Conservation (phyloP, 2,329 filamentous ascomycete species). For the Fusarium albidum region DNA sequence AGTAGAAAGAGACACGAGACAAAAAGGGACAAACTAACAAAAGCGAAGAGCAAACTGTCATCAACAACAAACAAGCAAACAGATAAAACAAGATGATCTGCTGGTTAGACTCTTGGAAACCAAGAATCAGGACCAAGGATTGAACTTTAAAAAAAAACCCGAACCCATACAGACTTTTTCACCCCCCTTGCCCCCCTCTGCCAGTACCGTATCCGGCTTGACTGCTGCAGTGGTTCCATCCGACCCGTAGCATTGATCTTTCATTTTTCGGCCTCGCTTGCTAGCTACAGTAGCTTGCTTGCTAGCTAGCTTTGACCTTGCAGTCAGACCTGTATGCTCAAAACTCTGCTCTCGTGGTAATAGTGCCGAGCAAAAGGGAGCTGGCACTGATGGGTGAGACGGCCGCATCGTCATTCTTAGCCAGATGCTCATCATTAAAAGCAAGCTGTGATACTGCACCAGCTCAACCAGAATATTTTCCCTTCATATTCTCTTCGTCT, state of each 20-base stretch:
- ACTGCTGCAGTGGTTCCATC: neutral
- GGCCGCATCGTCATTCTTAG: constrained; percentile 38
- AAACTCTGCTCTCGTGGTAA: constrained; percentile 17
- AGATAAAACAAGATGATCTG: neutral
- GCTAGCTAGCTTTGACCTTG: constrained; percentile 8
- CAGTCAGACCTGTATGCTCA: constrained; percentile 1
- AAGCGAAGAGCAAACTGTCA: neutral
- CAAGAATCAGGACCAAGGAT: constrained; percentile 24
- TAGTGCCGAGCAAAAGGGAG: constrained; percentile 16
- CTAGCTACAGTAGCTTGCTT: neutral
- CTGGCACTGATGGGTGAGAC: constrained; percentile 11
- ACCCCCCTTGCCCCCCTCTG: constrained; percentile 19
- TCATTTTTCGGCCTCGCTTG: constrained; percentile 10
- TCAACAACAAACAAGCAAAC: no score
- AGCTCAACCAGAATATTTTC: constrained; percentile 1
- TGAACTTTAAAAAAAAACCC: constrained; percentile 21
- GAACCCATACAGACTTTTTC: constrained; percentile 31
- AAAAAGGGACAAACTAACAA: constrained; percentile 16
- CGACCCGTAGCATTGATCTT: constrained; percentile 11
- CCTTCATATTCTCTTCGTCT: constrained; percentile 16
- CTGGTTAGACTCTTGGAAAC: constrained; percentile 7
- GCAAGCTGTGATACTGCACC: constrained; percentile 4
- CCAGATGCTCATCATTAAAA: constrained; percentile 37
- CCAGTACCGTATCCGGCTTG: constrained; percentile 20
- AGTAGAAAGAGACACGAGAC: constrained; percentile 6